Percentiles rank a stretch among this genome's conserved stretches.
Evolutionary conservation across 2,329 filamentous ascomycete genomes (phyloP).

Genomic region (Ophiostoma himal-ulmi): DNA sequence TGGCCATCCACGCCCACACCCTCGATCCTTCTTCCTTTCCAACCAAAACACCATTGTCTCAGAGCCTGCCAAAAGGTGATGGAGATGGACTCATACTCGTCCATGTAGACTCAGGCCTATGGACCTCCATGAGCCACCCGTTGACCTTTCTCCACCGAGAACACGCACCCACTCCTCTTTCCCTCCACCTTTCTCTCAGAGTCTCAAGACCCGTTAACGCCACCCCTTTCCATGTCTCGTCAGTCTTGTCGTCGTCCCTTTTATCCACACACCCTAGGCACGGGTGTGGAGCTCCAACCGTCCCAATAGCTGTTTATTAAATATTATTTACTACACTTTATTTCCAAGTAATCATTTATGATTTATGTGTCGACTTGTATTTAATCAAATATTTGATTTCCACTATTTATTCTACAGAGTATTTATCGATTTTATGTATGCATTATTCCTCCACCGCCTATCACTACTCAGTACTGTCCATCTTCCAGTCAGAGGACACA

Average conservation of each 20-base stretch:
- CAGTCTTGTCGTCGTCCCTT: neutral
- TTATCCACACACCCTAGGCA: neutral
- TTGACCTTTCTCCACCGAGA: neutral
- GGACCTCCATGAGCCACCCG: neutral
- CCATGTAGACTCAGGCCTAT: no score
- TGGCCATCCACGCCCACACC: neutral
- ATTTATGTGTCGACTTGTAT: neutral
- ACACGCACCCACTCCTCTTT: neutral
- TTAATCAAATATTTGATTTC: neutral
- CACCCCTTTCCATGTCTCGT: neutral
- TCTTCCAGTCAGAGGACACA: neutral
- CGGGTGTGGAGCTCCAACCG: neutral
- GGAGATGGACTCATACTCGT: neutral
- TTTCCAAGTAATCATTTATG: neutral
- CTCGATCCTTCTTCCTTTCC: conserved; percentile 10
- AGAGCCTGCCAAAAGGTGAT: neutral
- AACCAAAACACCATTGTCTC: conserved; percentile 6
- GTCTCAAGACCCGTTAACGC: neutral
- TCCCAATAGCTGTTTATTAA: neutral
- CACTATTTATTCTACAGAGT: neutral
- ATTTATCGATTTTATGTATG: conserved; percentile 14
- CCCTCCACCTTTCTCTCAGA: neutral
- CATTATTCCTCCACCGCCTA: neutral
- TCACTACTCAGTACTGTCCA: neutral
- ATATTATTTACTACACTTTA: neutral